Percentiles rank a stretch among this genome's conserved stretches.
These are phyloP conservation scores for Leccinum obscurum DNA, from an alignment of 768 basidiomycete genomes.

Conservation along the genomic window DNA sequence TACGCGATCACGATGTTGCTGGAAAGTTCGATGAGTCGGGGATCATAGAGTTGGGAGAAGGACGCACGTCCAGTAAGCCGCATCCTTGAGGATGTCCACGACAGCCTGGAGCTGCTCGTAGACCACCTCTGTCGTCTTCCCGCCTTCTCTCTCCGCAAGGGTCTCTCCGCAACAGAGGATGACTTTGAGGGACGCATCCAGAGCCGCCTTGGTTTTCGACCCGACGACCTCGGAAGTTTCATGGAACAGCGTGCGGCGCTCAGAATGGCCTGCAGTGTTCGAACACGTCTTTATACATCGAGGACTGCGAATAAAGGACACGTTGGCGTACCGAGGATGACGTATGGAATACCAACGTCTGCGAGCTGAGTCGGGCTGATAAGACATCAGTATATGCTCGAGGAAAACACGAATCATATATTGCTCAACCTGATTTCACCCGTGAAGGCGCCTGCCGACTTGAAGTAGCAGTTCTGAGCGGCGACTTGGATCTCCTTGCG, in stretches of 20 bases:
- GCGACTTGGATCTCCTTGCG: slow-evolving; percentile 74
- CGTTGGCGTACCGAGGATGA: slow-evolving; percentile 72
- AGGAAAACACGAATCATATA: not conserved
- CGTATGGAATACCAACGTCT: slow-evolving; percentile 86
- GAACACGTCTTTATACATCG: not conserved
- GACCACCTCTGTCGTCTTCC: slow-evolving; percentile 76
- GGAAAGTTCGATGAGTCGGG: no score
- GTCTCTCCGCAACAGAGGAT: slow-evolving; percentile 98
- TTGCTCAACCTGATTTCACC: slow-evolving; percentile 85
- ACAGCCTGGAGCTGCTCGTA: slow-evolving; percentile 80
- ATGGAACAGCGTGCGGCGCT: slow-evolving; percentile 90
- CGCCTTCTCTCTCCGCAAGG: slow-evolving; percentile 80
- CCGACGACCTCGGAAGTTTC: slow-evolving; percentile 85
- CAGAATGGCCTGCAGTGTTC: slow-evolving; percentile 74
- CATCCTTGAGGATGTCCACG: no score
- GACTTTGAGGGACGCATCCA: slow-evolving; percentile 74
- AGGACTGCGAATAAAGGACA: not conserved
- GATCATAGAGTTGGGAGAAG: no score
- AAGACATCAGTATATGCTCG: not conserved
- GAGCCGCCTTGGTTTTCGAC: slow-evolving; percentile 80
- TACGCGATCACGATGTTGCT: no score
- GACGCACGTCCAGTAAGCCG: no score
- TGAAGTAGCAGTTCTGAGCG: slow-evolving; percentile 90
- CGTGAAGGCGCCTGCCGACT: slow-evolving; percentile 89
- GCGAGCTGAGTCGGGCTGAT: slow-evolving; percentile 77